Evolutionary conservation across 768 basidiomycete species (phyloP).

Genomic region (Tricholoma matsutake): DNA sequence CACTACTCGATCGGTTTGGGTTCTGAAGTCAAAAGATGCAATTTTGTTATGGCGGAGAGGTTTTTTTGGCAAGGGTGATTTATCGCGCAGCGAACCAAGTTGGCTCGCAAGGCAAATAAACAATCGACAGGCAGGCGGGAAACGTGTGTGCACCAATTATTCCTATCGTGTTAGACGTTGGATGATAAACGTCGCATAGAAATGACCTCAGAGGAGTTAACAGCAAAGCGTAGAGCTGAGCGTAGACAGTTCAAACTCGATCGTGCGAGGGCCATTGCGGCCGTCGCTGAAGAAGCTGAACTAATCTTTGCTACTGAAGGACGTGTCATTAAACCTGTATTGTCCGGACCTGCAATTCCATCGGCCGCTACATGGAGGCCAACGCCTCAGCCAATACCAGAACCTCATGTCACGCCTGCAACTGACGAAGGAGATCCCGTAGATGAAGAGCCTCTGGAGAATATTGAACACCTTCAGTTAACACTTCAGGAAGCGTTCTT

Average conservation of each 20-base stretch:
- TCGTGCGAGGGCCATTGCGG: slow-evolving; percentile 84
- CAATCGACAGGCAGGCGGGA: slow-evolving; percentile 50
- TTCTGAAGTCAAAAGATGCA: slow-evolving; percentile 60
- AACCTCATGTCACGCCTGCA: slow-evolving; percentile 17
- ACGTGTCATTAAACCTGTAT: slow-evolving; percentile 55
- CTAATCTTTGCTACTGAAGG: slow-evolving; percentile 68
- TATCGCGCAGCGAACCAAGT: slow-evolving; percentile 92
- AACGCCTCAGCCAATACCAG: slow-evolving; percentile 12
- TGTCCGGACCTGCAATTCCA: slow-evolving; percentile 63
- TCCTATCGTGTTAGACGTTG: not conserved
- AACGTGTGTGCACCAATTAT: slow-evolving; percentile 44
- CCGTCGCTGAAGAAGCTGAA: slow-evolving; percentile 78
- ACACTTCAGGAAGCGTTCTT: slow-evolving; percentile 90
- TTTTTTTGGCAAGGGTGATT: slow-evolving; percentile 96
- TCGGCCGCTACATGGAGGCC: slow-evolving; percentile 83
- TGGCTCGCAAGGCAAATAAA: slow-evolving; percentile 86
- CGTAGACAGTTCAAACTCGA: slow-evolving; percentile 92
- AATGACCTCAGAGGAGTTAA: slow-evolving; percentile 87
- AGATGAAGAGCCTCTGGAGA: slow-evolving; percentile 50
- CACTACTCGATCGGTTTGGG: slow-evolving; percentile 85
- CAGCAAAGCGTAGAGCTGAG: slow-evolving; percentile 81
- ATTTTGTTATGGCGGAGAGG: slow-evolving; percentile 81
- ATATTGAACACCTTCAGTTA: slow-evolving; percentile 89
- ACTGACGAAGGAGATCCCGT: slow-evolving; percentile 31
- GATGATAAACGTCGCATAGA: slow-evolving; percentile 34